Evolutionary conservation across 2,329 filamentous ascomycete species (phyloP), one percentile per base, ranked within the genome.

Genomic region (Colletotrichum sp.): DNA sequence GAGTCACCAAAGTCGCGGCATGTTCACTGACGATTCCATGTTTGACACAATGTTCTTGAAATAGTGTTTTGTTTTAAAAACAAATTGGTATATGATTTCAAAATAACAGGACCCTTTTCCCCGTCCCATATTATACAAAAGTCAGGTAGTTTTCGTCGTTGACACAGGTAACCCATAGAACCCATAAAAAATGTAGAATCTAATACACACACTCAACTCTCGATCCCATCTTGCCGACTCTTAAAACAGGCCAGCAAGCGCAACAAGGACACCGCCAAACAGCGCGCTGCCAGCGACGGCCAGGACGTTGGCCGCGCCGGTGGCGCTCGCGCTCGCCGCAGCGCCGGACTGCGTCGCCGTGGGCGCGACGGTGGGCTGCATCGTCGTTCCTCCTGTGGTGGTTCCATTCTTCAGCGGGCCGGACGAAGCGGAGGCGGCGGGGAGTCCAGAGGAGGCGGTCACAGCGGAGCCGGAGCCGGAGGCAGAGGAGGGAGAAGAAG

Each of bases 231-330:
- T 44, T 7, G 3, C 16, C 22, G 2, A 1, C n/a, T 9, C 62
- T 64, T 64, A 76, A 30, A 76, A 69, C 64, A 76, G 74, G 25
- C 70, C 74, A 61, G 36, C 65, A 44, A 76, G 44, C 19, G 74
- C 74, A 13, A 69, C 49, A 1, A 76, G 44, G n/a, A 64, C 59
- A 64, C 71, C 57, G 15, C 74, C 74, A 19, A 76, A 52, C n/a
- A 74, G 16, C 3, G 69, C 74, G 22, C 64, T 69, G 70, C 74
- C 59, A 29, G 72, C 32, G 34, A 70, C 57, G 11, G 74, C 39
- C 44, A 22, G 44, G 19, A 59, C 49, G 16, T 44, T 39, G 22
- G 64, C 70, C 55, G 49, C 59, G 8, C 69, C 27, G 8, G 70
- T 44, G 22, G 74, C 44, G 25, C 34, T 69, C 5, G 74, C 74